phyloP scores from a whole-genome alignment of 1,284 basidiomycete genomes.

The Ganoderma boninense region DNA sequence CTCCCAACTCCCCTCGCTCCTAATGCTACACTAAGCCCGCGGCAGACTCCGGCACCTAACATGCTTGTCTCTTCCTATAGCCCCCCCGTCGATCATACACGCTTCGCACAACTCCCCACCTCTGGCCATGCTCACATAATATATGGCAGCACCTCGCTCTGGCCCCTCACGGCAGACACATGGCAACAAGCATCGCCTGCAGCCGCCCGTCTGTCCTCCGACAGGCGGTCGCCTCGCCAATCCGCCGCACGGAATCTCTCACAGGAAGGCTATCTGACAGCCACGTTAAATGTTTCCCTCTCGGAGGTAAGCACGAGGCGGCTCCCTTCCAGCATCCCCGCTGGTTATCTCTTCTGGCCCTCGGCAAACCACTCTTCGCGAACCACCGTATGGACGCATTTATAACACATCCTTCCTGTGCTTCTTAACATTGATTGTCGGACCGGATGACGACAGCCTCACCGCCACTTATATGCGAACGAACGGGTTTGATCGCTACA shows the following conservation, averaged over 20 bases:
- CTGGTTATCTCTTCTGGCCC: neutral
- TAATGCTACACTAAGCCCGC: conserved; percentile 3
- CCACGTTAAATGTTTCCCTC: conserved; percentile 1
- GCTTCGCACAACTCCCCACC: neutral
- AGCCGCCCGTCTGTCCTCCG: conserved; percentile 1
- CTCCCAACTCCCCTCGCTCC: neutral
- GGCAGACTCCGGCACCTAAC: neutral
- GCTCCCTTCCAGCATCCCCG: neutral
- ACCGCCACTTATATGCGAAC: neutral
- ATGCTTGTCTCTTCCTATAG: neutral
- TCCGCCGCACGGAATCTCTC: neutral
- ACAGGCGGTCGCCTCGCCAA: neutral
- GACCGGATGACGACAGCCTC: neutral
- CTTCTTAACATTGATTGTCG: neutral
- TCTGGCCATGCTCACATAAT: neutral
- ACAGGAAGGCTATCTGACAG: conserved; percentile 10
- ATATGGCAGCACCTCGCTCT: neutral
- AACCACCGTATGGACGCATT: neutral
- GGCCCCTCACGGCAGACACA: conserved; percentile 1
- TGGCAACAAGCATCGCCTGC: conserved; percentile 1
- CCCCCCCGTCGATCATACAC: neutral
- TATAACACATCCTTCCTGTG: neutral
- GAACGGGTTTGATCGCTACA: neutral
- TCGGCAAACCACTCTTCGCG: conserved; percentile 4
- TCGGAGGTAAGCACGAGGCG: neutral